These are phyloP conservation scores for Fusarium sp. DNA, from an alignment of 2,329 filamentous ascomycete species.

Conservation along the genomic window DNA sequence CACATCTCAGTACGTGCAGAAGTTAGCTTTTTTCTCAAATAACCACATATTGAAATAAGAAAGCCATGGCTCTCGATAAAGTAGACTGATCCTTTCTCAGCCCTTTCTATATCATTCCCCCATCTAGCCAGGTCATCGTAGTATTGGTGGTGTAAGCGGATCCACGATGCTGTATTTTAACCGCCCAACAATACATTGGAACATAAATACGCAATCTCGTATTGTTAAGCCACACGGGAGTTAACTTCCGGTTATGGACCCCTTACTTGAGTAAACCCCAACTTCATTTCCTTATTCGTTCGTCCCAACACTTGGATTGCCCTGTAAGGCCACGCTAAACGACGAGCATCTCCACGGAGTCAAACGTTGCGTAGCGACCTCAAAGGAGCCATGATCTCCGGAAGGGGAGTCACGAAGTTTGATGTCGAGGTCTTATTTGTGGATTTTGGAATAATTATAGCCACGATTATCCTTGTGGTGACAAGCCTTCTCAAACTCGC, in stretches of 20 bases:
- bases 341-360: not conserved
- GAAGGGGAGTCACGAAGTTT: not conserved
- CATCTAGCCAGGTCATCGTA: not conserved
- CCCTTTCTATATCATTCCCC: not conserved
- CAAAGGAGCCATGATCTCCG: constrained; percentile 9
- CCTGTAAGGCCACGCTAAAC: constrained; percentile 2
- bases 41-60: not conserved
- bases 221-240: not conserved
- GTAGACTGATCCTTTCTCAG: not conserved
- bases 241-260: not conserved
- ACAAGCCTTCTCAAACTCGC: constrained; percentile 33
- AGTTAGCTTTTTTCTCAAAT: too few relatives aligned
- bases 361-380: not conserved
- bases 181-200: not conserved
- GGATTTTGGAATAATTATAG: constrained; percentile 7
- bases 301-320: not conserved
- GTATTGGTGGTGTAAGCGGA: not conserved
- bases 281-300: not conserved
- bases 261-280: not conserved
- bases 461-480: constrained; percentile 6
- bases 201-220: not conserved
- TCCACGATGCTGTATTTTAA: not conserved
- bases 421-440: constrained; percentile 7
- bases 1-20: too few relatives aligned
- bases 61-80: not conserved